phyloP scores from a whole-genome alignment of 768 basidiomycete species.

The Mycena haematopus region DNA sequence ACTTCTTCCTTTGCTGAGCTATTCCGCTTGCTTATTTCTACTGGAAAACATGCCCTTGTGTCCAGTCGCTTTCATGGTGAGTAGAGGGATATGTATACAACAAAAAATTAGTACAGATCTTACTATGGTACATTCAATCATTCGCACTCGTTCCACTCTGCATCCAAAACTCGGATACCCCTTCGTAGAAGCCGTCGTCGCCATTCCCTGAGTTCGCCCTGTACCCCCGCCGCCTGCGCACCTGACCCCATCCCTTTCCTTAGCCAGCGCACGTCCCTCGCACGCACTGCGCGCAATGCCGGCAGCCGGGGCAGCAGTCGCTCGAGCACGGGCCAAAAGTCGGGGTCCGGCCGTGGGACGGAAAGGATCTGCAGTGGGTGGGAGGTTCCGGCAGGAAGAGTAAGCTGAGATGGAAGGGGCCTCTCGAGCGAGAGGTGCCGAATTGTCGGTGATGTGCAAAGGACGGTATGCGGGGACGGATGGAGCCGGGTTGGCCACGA shows the following conservation, averaged over 20 bases:
- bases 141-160: conserved; percentile 67
- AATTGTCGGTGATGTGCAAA: conserved; percentile 59
- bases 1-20: no score
- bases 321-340: conserved; percentile 65
- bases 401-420: conserved; percentile 63
- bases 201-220: conserved; percentile 85
- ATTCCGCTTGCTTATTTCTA: no score
- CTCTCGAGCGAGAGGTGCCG: conserved; percentile 76
- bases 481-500: conserved; percentile 68
- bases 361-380: conserved; percentile 69
- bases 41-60: no score
- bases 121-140: conserved; percentile 2
- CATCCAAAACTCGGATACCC: conserved; percentile 70
- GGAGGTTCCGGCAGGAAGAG: conserved; percentile 28
- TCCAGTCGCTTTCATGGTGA: no score
- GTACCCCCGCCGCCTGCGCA: conserved; percentile 77
- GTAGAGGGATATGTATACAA: conserved; percentile 2
- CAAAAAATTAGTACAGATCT: neutral
- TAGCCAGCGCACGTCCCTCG: conserved; percentile 77
- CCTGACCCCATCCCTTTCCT: conserved; percentile 65
- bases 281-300: conserved; percentile 59
- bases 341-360: conserved; percentile 72
- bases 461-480: conserved; percentile 56
- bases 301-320: conserved; percentile 62
- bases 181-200: conserved; percentile 61